Evolutionary conservation across 1,139 yeast species (phyloP).

Genomic region (Candida glucosophila): DNA sequence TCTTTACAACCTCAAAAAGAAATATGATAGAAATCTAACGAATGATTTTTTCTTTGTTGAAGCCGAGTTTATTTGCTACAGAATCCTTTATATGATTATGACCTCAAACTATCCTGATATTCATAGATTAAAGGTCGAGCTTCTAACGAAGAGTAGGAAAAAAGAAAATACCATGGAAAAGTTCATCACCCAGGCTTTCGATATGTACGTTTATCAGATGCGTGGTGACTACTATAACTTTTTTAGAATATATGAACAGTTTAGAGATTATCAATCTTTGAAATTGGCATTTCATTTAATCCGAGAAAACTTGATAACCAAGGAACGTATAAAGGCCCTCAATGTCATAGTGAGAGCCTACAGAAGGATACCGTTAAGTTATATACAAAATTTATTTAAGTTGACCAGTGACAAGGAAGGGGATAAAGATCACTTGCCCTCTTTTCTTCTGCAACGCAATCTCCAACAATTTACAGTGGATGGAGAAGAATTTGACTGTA

Average conservation of each 20-base stretch:
- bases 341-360: constrained; percentile 52
- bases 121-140: constrained; percentile 23
- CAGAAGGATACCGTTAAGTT: constrained; percentile 42
- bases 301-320: constrained; percentile 33
- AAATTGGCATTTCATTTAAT: constrained; percentile 20
- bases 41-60: constrained; percentile 9
- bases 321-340: constrained; percentile 56
- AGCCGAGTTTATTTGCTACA: constrained; percentile 65
- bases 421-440: constrained; percentile 4
- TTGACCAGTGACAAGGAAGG: constrained; percentile 21
- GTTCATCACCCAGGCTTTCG: constrained; percentile 17
- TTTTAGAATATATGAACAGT: constrained; percentile 31
- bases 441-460: constrained; percentile 34
- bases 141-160: constrained; percentile 1
- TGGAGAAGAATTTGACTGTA: constrained; percentile 29
- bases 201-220: constrained; percentile 13
- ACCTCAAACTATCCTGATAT: constrained; percentile 59
- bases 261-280: constrained; percentile 10
- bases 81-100: constrained; percentile 66
- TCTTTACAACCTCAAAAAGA: constrained; percentile 40
- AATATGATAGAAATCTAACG: constrained; percentile 5
- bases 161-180: constrained; percentile 13
- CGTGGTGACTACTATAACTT: constrained; percentile 46
- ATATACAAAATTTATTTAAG: constrained; percentile 39
- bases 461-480: constrained; percentile 28